Base-by-base conservation (phyloP, 2,329 filamentous ascomycete species). In the Aspergillus viridinutans region DNA sequence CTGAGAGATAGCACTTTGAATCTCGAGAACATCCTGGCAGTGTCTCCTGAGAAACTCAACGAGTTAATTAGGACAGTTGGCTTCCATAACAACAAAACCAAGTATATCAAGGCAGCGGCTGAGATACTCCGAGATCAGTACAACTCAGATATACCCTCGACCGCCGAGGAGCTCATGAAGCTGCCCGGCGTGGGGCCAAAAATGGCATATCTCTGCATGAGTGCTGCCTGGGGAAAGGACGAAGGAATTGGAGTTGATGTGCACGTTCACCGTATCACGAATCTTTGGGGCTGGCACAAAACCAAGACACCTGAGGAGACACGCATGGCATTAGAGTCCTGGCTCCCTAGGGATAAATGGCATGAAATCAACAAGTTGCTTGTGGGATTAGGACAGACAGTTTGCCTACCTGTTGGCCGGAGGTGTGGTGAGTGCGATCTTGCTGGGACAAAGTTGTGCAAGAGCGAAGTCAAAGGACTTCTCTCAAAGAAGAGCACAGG, bases 21-120 rank as follows among this genome's bases (percentile, higher is more conserved):
- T 54, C 78, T 97, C 52, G 83, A 90, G 60, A 91, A 92, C 60
- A 82, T 97, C 56, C 80, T 96, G 10, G 85, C 85, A 2, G 86
- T 92, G 28, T 81, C 87, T 3, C 84, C 90, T 1, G 78, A 78
- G 1, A 72, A 78, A 14, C 79, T 90, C 25, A 93, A 96, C 70
- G 78, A 85, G 66, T 78, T 95, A 63, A 96, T 96, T 62, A 82
- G 84, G 71, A 87, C 89, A 64, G 92, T 96, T 43, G 92, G 92
- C 26, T 97, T 97, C 72, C 92, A 96, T 78, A 96, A 96, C 69
- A 92, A 92, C 75, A 97, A 97, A 78, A 94, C 92, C 2, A 89
- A 86, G 75, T 89, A 85, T 71, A 87, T 96, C 69, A 91, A 94
- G 72, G 81, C 85, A 56, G 81, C 89, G 0, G 91, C 91, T 3